Percentiles rank a stretch among this genome's conserved stretches.
Evolutionary conservation across 208 protist genomes (phyloP).

Genomic region (Leptomonas pyrrhocoris): DNA sequence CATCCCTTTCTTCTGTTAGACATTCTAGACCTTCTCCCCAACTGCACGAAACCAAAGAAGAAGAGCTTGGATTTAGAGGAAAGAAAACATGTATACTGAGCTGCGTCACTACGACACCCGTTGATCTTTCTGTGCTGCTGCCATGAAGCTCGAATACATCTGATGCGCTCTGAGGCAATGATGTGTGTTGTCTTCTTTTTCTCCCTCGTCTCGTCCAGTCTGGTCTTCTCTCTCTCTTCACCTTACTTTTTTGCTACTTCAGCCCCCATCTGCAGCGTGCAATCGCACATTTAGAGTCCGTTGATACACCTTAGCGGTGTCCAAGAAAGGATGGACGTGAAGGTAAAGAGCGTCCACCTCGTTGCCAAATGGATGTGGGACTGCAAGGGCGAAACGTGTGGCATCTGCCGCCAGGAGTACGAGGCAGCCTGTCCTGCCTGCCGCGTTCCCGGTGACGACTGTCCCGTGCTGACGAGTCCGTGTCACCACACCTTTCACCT

Average conservation of each 20-base stretch:
- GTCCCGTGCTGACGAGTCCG: slow-evolving; percentile 96
- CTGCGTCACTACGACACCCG: too few species aligned
- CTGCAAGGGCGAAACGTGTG: slow-evolving; percentile 85
- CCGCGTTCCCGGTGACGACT: slow-evolving; percentile 89
- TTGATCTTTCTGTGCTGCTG: slow-evolving; percentile 1
- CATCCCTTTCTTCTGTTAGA: too few species aligned
- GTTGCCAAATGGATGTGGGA: slow-evolving; percentile 91
- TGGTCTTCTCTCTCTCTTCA: not conserved
- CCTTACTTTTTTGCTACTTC: not conserved
- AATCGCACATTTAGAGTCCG: too few species aligned
- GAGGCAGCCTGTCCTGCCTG: slow-evolving; percentile 89
- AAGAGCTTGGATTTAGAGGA: too few species aligned
- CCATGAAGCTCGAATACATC: not conserved
- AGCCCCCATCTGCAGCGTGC: too few species aligned
- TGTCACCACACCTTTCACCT: slow-evolving; percentile 99
- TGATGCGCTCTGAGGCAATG: too few species aligned
- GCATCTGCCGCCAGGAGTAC: slow-evolving; percentile 84
- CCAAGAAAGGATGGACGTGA: slow-evolving; percentile 72
- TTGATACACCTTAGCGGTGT: too few species aligned
- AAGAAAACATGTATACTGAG: too few species aligned
- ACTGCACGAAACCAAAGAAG: too few species aligned
- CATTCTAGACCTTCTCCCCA: too few species aligned
- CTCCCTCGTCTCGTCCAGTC: too few species aligned
- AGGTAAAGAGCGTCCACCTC: slow-evolving; percentile 75
- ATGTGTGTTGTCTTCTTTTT: not conserved